Evolutionary conservation across 2,329 filamentous ascomycete genomes (phyloP).

Genomic region (Fusarium sp.): DNA sequence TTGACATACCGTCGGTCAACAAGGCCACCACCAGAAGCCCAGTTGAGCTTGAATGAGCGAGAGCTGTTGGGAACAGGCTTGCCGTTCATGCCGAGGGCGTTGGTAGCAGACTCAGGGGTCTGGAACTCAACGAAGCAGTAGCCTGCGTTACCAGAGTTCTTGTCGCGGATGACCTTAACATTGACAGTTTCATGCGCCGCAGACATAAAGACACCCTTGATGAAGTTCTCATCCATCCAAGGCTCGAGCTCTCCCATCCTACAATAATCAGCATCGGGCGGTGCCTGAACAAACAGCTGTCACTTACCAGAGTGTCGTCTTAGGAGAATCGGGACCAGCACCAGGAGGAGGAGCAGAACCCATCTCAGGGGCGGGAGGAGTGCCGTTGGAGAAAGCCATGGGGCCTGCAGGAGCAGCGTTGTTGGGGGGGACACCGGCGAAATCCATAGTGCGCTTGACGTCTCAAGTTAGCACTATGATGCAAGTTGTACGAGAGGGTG

Average conservation of each 20-base stretch:
- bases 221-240: constrained; percentile 99
- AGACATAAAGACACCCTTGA: constrained; percentile 90
- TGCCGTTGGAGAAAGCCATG: constrained; percentile 54
- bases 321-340: constrained; percentile 59
- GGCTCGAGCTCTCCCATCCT: constrained; percentile 99
- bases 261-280: constrained; percentile 24
- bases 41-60: constrained; percentile 98
- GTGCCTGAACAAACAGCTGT: rapidly evolving
- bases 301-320: constrained; percentile 68
- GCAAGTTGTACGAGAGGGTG: not conserved
- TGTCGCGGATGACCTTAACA: constrained; percentile 99
- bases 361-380: constrained; percentile 54
- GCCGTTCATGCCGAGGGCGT: constrained; percentile 91
- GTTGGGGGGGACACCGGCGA: constrained; percentile 47
- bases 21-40: constrained; percentile 95
- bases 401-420: constrained; percentile 47
- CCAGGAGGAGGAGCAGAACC: constrained; percentile 49
- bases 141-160: constrained; percentile 97
- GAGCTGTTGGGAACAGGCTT: constrained; percentile 91
- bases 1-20: constrained; percentile 84
- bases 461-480: constrained; percentile 10
- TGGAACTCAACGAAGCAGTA: constrained; percentile 98
- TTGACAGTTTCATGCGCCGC: constrained; percentile 94
- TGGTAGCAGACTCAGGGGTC: constrained; percentile 84
- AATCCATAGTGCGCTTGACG: constrained; percentile 47